Base-by-base conservation (phyloP, 176 grass and related monocot species). In the Guadua angustifolia region DNA sequence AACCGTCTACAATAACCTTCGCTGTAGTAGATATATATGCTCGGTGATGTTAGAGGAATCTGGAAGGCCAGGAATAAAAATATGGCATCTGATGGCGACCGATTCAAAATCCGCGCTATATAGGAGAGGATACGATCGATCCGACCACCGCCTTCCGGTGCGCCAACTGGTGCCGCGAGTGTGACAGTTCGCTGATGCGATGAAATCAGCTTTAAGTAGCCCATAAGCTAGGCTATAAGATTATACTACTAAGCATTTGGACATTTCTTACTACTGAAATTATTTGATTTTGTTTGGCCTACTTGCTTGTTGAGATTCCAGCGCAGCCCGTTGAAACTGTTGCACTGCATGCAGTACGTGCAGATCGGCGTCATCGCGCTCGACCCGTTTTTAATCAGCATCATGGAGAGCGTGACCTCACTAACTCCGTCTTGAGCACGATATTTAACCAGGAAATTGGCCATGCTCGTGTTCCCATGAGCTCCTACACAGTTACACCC, bases 241-340 rank as follows among this genome's bases (percentile, higher is more conserved):
- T 29, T 29, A 29, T 29, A 29, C 29, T 29, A 29, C 29, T 29
- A 29, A 29, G 29, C 29, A 29, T 29, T 29, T 29, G 29, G 1
- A 29, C 1, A 29, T 29, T 29, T 29, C 29, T 29, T 29, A 29
- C 1, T 29, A 29, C 29, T 29, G 29, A 29, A 29, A 29, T 29
- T 29, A 78, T 19, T 45, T n/a, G 33, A 57, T 60, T 84, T 42
- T 47, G 16, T 83, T 85, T 89, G 78, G 83, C 71, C 77, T 45
- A 89, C 88, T 77, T 74, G 77, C 88, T 66, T 68, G 77, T 43
- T 42, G 78, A 82, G 83, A 85, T 78, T 77, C 83, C 73, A 71
- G 71, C 79, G 29, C 69, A 76, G 71, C 72, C 66, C 71, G 85
- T 82, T 82, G 79, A 87, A 51, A 87, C 42, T 22, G 62, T 25